Evolutionary conservation across 116 monocot genomes (phyloP), one percentile per base, ranked within the genome.

Genomic region (Zostera marina): DNA sequence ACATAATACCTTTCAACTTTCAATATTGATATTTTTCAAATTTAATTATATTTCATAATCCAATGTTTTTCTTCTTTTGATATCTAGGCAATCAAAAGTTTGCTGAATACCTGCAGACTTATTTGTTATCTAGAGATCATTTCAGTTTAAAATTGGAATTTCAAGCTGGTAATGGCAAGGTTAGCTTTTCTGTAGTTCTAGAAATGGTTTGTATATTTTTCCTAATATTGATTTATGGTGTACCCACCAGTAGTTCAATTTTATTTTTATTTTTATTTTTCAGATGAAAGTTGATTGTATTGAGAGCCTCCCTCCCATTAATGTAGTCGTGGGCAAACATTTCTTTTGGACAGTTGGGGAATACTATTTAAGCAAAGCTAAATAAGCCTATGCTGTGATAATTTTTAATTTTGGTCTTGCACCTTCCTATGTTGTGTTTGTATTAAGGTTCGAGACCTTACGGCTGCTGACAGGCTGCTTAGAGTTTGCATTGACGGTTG

Each of bases 151-250:
- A 82, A 47, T 66, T 51, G 14, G 83, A 89, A 66, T 79, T 89
- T 74, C 90, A 73, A 66, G 64, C 15, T 52, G 86, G 85, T 39
- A 96, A 85, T 51, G 82, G 86, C 47, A 90, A 85, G 96, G 90
- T 96, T 58, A 21, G 66, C 44, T 9, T 14, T 6, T 61, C n/a
- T 47, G 2, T 49, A 49, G 49, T 7, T n/a, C 49, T 15, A 16
- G 49, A 49, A 17, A 49, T 32, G 0, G 32, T 32, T 32, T 32
- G 32, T 32, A 32, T 32, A 32, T 32, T 32, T 32, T 32, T 32
- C 24, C 23, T 48, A 51, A 20, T 51, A 20, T 19, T 17, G 20
- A 19, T 51, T 17, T 16, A 20, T 19, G n/a, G n/a, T n/a, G n/a
- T n/a, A n/a, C n/a, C n/a, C n/a, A n/a, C 19, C 15, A 20, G 20